Conservation (phyloP, 495 filamentous ascomycete species). For the Neurospora sp. region DNA sequence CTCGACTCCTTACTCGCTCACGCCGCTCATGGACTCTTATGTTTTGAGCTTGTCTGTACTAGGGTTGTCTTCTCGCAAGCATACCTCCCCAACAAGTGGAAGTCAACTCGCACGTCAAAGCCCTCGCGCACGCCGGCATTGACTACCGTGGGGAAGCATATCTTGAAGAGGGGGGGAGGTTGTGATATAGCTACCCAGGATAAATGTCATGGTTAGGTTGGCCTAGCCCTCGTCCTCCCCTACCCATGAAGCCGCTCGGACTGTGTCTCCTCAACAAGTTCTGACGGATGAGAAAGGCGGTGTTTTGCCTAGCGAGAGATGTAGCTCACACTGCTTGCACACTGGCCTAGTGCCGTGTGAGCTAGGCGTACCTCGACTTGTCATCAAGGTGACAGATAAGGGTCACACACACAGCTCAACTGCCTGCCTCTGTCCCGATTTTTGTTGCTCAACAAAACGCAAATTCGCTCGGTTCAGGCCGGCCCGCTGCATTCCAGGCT, state of each 20-base stretch:
- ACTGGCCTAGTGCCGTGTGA: not conserved
- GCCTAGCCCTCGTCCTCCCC: not conserved
- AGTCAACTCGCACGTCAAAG: conserved; percentile 3
- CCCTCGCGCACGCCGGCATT: conserved; percentile 14
- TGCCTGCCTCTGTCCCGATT: not conserved
- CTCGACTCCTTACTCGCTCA: conserved; percentile 13
- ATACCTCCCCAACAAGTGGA: conserved; percentile 3
- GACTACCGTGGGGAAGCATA: conserved; percentile 9
- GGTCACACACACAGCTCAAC: not conserved
- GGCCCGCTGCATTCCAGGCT: not conserved
- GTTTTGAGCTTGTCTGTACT: conserved; percentile 5
- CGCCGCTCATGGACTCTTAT: not conserved
- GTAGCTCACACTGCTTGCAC: not conserved
- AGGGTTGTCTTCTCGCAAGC: conserved; percentile 2
- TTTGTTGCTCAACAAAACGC: not conserved
- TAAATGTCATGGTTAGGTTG: not conserved
- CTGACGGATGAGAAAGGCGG: not conserved
- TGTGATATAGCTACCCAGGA: not conserved
- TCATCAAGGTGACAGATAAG: not conserved
- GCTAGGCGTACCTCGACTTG: not conserved
- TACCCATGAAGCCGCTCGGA: not conserved
- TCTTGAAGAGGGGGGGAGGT: not conserved
- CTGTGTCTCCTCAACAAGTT: not conserved
- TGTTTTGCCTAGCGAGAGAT: not conserved
- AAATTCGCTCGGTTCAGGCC: conserved; percentile 8